Percentiles rank a stretch among this genome's conserved stretches.
These are phyloP conservation scores for Yarrowia porcina DNA, from an alignment of 805 yeast species.

Conservation along the genomic window DNA sequence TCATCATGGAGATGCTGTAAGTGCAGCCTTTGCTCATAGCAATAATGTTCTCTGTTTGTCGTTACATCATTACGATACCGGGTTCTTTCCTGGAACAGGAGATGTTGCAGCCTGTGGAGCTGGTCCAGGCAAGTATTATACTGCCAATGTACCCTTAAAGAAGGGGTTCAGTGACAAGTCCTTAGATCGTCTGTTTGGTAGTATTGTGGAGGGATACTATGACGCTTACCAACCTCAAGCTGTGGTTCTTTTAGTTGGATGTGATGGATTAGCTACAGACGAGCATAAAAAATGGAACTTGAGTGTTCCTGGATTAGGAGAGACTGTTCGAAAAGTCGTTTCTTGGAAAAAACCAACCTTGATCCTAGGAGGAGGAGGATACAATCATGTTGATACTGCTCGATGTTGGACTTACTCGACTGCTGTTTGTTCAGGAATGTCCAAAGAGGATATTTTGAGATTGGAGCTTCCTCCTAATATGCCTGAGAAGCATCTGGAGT, in stretches of 20 bases:
- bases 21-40: constrained; percentile 56
- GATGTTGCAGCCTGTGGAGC: constrained; percentile 39
- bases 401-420: constrained; percentile 55
- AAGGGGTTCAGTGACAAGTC: constrained; percentile 54
- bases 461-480: constrained; percentile 2
- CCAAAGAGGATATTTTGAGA: not conserved
- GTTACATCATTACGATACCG: constrained; percentile 59
- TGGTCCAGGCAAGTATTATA: constrained; percentile 42
- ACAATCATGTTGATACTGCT: constrained; percentile 58
- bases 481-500: not conserved
- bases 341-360: constrained; percentile 41
- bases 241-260: constrained; percentile 66
- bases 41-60: constrained; percentile 59
- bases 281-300: constrained; percentile 66
- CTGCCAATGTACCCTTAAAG: constrained; percentile 53
- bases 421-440: constrained; percentile 26
- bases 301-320: constrained; percentile 50
- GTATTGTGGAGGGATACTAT: constrained; percentile 47
- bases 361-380: constrained; percentile 77
- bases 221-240: constrained; percentile 47
- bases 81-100: constrained; percentile 77
- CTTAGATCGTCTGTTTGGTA: constrained; percentile 41
- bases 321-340: constrained; percentile 38
- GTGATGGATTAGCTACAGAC: constrained; percentile 71
- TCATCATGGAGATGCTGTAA: constrained; percentile 83